Percentiles rank a stretch among this genome's conserved stretches.
These are phyloP conservation scores for Nigrospora osmanthi DNA, from an alignment of 2,329 filamentous ascomycete genomes.

Conservation along the genomic window DNA sequence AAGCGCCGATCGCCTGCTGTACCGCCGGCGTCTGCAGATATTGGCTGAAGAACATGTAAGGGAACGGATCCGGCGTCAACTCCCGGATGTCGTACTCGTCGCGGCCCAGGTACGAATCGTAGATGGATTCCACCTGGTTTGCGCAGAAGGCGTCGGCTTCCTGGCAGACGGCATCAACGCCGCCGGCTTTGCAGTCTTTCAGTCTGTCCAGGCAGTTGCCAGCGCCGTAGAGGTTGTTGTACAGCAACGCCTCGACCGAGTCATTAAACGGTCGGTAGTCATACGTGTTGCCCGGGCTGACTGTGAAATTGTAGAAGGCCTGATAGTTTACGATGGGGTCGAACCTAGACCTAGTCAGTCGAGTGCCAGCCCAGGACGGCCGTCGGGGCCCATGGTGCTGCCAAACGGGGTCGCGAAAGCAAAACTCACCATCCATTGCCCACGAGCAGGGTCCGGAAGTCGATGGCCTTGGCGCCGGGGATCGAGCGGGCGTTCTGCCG, in stretches of 20 bases:
- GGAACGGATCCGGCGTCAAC: slow-evolving; percentile 47
- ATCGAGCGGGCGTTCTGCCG: slow-evolving; percentile 34
- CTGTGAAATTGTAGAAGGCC: slow-evolving; percentile 50
- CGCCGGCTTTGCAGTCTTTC: slow-evolving; percentile 44
- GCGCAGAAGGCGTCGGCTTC: slow-evolving; percentile 49
- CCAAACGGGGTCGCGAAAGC: too few species aligned
- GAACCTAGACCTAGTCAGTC: slow-evolving; percentile 26
- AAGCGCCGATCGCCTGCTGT: slow-evolving; percentile 51
- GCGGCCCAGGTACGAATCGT: slow-evolving; percentile 41
- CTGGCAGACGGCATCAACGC: slow-evolving; percentile 41
- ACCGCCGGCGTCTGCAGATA: slow-evolving; percentile 50
- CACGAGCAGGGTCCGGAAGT: slow-evolving; percentile 42
- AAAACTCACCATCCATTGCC: slow-evolving; percentile 40
- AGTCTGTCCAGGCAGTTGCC: slow-evolving; percentile 54
- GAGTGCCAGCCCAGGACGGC: too few species aligned
- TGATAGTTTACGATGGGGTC: slow-evolving; percentile 48
- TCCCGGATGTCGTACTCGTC: slow-evolving; percentile 56
- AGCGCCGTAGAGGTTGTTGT: slow-evolving; percentile 51
- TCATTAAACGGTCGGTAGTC: slow-evolving; percentile 44
- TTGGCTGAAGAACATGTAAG: slow-evolving; percentile 42
- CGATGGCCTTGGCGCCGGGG: slow-evolving; percentile 35
- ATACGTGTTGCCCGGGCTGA: slow-evolving; percentile 49
- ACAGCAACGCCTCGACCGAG: slow-evolving; percentile 39
- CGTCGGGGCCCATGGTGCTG: too few species aligned
- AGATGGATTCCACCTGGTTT: slow-evolving; percentile 41